A percentile compares a stretch with the other conserved stretches of the same genome.
Evolutionary conservation across 129 eudicot genomes (phyloP).

Genomic region (Flaveria linearis): DNA sequence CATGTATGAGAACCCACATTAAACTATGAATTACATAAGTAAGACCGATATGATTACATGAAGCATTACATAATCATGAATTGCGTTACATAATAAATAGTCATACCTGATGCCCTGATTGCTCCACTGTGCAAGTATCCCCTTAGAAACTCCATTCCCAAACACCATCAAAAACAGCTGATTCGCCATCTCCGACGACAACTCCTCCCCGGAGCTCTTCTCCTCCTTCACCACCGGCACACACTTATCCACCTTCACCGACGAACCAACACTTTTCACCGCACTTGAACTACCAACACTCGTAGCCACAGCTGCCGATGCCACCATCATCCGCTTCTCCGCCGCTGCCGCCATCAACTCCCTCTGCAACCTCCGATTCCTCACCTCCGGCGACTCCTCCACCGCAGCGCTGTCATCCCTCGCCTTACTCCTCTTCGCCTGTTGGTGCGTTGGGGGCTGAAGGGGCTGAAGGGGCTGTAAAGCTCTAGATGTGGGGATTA

Average conservation of each 20-base stretch:
- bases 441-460: no score
- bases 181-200: conserved; percentile 50
- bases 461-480: no score
- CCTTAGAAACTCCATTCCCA: conserved; percentile 58
- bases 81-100: conserved; percentile 20
- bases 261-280: conserved; percentile 16
- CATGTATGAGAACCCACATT: not conserved
- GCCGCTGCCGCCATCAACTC: conserved; percentile 97
- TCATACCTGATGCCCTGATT: conserved; percentile 96
- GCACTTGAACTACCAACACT: conserved; percentile 20
- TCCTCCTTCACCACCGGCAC: conserved; percentile 39
- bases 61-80: not conserved
- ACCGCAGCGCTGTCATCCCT: conserved; percentile 43
- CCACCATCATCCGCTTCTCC: conserved; percentile 69
- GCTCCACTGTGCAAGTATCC: conserved; percentile 88
- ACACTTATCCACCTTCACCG: conserved; percentile 24
- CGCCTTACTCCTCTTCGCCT: conserved; percentile 88
- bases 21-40: conserved; percentile 12
- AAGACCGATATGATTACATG: not conserved
- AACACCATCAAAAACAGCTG: conserved; percentile 74
- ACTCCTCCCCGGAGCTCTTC: conserved; percentile 39
- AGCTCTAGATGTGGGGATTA: no score
- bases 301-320: conserved; percentile 19
- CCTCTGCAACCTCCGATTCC: conserved; percentile 59
- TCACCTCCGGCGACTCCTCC: conserved; percentile 55